Conservation (phyloP, 1,284 basidiomycete genomes). For the Rhodotorula sp. region DNA sequence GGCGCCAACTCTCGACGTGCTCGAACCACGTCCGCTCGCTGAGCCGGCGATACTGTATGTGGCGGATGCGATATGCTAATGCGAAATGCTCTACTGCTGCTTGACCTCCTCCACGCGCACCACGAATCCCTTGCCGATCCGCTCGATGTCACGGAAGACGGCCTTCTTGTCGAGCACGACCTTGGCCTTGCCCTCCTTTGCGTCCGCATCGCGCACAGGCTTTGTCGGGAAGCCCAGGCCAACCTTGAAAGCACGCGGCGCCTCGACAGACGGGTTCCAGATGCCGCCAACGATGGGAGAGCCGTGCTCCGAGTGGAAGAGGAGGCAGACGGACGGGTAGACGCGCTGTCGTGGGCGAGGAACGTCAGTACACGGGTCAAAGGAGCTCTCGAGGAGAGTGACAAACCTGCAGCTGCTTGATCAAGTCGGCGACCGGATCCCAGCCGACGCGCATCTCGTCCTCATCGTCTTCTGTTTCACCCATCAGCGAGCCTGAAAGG, state of each 20-base stretch:
- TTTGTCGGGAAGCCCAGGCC: constrained; percentile 74
- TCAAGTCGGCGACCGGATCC: constrained; percentile 73
- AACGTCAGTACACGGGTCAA: constrained; percentile 2
- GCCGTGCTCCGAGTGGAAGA: constrained; percentile 84
- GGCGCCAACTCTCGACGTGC: no score
- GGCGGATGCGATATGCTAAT: not conserved
- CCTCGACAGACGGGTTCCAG: constrained; percentile 70
- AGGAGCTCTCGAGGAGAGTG: not conserved
- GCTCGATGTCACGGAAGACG: constrained; percentile 73
- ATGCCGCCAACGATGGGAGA: constrained; percentile 77
- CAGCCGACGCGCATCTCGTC: constrained; percentile 64
- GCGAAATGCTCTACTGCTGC: constrained; percentile 1
- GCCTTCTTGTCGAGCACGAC: constrained; percentile 71
- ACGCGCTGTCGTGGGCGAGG: constrained; percentile 52
- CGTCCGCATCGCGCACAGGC: constrained; percentile 52
- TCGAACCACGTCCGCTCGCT: no score
- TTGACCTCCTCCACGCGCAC: constrained; percentile 39
- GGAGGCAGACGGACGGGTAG: constrained; percentile 70
- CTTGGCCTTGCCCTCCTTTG: constrained; percentile 56
- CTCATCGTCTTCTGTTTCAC: constrained; percentile 29
- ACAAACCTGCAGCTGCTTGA: constrained; percentile 69
- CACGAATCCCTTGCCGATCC: constrained; percentile 74
- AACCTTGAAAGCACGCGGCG: constrained; percentile 69
- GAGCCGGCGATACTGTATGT: not conserved
- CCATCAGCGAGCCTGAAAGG: constrained; percentile 49